phyloP scores from a whole-genome alignment of 805 yeast species.

The Ogataea degrootiae region DNA sequence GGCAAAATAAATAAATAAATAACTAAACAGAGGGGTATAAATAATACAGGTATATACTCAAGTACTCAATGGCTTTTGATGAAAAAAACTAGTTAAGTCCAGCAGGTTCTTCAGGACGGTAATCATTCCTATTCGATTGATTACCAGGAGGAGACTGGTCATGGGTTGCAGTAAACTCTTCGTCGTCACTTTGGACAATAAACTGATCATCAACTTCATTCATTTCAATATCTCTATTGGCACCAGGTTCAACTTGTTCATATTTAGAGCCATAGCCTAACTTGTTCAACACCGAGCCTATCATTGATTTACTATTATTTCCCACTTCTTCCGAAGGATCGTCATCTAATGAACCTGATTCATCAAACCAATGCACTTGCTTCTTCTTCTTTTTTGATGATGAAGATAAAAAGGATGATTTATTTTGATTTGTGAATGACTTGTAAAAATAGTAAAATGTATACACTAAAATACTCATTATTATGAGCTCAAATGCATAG shows the following conservation, averaged over 20 bases:
- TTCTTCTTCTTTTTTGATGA: slow-evolving; percentile 29
- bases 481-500: slow-evolving; percentile 21
- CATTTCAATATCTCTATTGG: slow-evolving; percentile 37
- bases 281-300: slow-evolving; percentile 21
- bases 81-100: neutral
- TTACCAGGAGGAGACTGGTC: slow-evolving; percentile 1
- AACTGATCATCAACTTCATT: slow-evolving; percentile 39
- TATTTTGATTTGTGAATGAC: slow-evolving; percentile 14
- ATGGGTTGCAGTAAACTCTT: slow-evolving; percentile 16
- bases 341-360: slow-evolving; percentile 7
- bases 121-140: neutral
- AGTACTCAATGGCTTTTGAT: too few relatives aligned
- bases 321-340: neutral
- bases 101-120: neutral
- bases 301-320: slow-evolving; percentile 5
- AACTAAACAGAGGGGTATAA: neutral
- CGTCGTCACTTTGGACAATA: slow-evolving; percentile 48
- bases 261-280: slow-evolving; percentile 36
- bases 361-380: slow-evolving; percentile 32
- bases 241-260: slow-evolving; percentile 23
- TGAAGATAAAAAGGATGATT: slow-evolving; percentile 20
- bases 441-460: slow-evolving; percentile 23
- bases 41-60: neutral
- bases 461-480: slow-evolving; percentile 18
- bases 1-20: neutral